phyloP scores from a whole-genome alignment of 768 basidiomycete genomes.

The Galerina marginata region DNA sequence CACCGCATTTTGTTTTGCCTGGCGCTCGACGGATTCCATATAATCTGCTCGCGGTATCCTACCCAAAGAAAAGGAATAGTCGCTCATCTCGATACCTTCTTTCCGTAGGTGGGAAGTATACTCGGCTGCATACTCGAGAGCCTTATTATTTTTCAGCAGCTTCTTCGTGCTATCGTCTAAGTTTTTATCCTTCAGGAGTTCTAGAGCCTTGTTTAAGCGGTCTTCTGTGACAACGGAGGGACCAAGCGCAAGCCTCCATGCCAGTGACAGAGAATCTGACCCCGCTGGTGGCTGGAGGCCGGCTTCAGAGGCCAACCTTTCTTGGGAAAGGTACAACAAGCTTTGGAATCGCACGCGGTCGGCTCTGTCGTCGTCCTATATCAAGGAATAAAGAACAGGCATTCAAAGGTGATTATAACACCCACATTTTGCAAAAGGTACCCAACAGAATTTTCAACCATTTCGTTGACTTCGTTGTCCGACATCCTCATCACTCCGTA shows the following conservation, averaged over 20 bases:
- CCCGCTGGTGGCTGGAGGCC: constrained; percentile 22
- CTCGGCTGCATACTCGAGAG: constrained; percentile 22
- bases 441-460: constrained; percentile 29
- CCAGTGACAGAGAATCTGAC: constrained; percentile 22
- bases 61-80: constrained; percentile 13
- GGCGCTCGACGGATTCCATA: constrained; percentile 24
- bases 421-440: constrained; percentile 26
- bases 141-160: constrained; percentile 15
- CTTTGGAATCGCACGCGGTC: constrained; percentile 31
- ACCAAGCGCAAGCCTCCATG: constrained; percentile 27
- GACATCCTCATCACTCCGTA: constrained; percentile 29
- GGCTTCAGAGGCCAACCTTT: constrained; percentile 26
- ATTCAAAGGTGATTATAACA: background rate
- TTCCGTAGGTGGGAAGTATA: constrained; percentile 22
- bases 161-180: constrained; percentile 9
- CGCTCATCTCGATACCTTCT: constrained; percentile 8
- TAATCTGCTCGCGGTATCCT: constrained; percentile 22
- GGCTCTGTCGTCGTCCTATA: constrained; percentile 29
- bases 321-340: constrained; percentile 25
- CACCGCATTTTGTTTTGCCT: constrained; percentile 16
- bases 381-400: background rate
- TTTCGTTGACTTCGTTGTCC: constrained; percentile 28
- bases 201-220: constrained; percentile 26
- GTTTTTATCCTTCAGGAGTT: constrained; percentile 18
- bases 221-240: constrained; percentile 27